Base-by-base conservation (phyloP, 75 land plant species). In the Picea glauca region DNA sequence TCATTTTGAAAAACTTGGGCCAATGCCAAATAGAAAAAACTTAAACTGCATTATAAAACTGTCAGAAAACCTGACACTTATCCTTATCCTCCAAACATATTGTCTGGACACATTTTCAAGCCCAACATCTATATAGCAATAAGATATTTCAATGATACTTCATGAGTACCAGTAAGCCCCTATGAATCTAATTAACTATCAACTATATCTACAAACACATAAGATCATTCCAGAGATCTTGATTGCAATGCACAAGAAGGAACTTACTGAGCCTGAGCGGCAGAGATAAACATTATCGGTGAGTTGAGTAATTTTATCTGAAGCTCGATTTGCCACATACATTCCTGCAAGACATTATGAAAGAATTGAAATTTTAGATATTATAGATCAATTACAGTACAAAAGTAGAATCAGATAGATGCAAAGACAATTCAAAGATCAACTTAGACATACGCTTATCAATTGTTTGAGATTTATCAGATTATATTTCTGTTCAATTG, bases 261-360 rank as follows among this genome's bases (percentile, higher is more conserved):
- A 46, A 58, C 74, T 72, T 89, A 97, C 99, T 86, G 99, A 97
- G 64, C 99, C 99, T 66, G 96, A 97, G 50, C 98, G 95, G 74
- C 99, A 97, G 58, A 96, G 70, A 60, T 96, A 96, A 62, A 94
- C 98, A 83, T 96, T 94, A 70, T 96, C 99, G 43, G 95, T 94
- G 58, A 96, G 88, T 85, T 88, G 77, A 5, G 99, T 94, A 77
- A 96, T 94, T 76, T 96, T 96, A 84, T 97, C 99, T 13, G 99
- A 97, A 5, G 96, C 99, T 20, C 99, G 88, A 81, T 97, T 97
- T 13, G 99, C 99, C 35, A 97, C 99, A 86, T 97, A 97, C 77
- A 93, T 78, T 6, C 99, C 99, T 97, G 81, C 62, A 78, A 65
- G 32, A 66, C 56, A 9, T 50, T 50, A 50, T 50, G 56, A 50